Percentiles rank a stretch among this genome's conserved stretches.
phyloP scores from a whole-genome alignment of 2,329 filamentous ascomycete species.

The Xylariaceae sp. region DNA sequence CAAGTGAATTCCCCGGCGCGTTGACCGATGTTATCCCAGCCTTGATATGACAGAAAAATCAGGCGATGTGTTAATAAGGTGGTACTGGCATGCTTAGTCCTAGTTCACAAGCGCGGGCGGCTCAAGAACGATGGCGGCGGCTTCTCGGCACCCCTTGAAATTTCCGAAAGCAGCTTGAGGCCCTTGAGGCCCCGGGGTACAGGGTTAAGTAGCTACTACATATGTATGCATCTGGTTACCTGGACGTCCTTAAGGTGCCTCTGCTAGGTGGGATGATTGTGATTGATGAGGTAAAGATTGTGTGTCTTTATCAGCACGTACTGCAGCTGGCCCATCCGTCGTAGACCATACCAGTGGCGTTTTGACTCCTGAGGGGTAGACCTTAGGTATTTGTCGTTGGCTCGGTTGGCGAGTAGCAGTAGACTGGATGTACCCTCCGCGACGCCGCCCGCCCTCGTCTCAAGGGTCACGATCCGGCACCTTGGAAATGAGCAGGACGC shows the following conservation, averaged over 20 bases:
- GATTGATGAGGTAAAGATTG: constrained; percentile 17
- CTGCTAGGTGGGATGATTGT: constrained; percentile 6
- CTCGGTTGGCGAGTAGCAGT: not conserved
- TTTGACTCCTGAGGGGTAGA: no score
- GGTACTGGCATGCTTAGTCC: not conserved
- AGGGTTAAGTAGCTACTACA: constrained; percentile 2
- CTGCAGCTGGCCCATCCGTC: not conserved
- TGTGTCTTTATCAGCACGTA: constrained; percentile 12
- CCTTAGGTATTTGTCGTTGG: not conserved
- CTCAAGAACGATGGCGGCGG: constrained; percentile 8
- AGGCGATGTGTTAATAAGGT: not conserved
- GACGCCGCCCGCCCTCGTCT: not conserved
- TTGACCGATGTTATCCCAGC: not conserved
- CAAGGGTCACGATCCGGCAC: not conserved
- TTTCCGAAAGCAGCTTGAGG: constrained; percentile 13
- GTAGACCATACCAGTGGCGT: no score
- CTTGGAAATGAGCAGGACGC: constrained; percentile 1
- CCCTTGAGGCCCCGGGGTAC: constrained; percentile 10
- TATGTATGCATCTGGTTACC: not conserved
- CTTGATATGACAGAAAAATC: not conserved
- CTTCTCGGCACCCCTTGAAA: constrained; percentile 12
- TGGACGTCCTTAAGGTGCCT: not conserved
- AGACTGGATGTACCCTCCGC: not conserved
- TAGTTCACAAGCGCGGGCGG: constrained; percentile 6
- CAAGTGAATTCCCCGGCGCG: not conserved